Percentiles rank a stretch among this genome's conserved stretches.
These are phyloP conservation scores for Suhomyces tanzawaensis DNA, from an alignment of 805 yeast genomes.

Conservation along the genomic window DNA sequence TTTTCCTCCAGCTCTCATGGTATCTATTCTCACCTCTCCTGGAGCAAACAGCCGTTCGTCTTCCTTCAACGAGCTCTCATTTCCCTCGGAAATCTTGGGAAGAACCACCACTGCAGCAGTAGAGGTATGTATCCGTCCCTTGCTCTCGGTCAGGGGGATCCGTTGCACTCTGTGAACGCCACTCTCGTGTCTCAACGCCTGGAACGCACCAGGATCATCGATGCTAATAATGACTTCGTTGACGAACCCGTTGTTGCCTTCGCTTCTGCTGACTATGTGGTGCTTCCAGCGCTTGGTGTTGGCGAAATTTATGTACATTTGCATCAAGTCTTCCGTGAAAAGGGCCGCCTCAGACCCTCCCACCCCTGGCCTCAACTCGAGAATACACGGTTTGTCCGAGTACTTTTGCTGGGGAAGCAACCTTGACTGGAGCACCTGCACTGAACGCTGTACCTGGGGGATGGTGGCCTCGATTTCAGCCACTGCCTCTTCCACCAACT, in stretches of 20 bases:
- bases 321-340: slow-evolving; percentile 74
- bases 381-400: slow-evolving; percentile 69
- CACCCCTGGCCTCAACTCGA: slow-evolving; percentile 92
- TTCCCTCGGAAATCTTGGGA: slow-evolving; percentile 70
- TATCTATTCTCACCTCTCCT: slow-evolving; percentile 87
- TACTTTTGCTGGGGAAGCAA: slow-evolving; percentile 77
- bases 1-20: slow-evolving; percentile 96
- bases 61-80: slow-evolving; percentile 41
- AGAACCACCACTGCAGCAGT: slow-evolving; percentile 94
- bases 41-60: slow-evolving; percentile 74
- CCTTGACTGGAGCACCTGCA: slow-evolving; percentile 49
- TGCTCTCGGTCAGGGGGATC: slow-evolving; percentile 88
- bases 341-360: slow-evolving; percentile 94
- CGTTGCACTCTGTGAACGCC: slow-evolving; percentile 97
- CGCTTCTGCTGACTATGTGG: slow-evolving; percentile 55
- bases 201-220: slow-evolving; percentile 75
- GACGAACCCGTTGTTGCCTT: slow-evolving; percentile 59
- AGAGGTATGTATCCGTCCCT: slow-evolving; percentile 93
- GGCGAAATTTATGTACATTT: slow-evolving; percentile 79
- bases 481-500: slow-evolving; percentile 54
- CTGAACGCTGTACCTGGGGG: slow-evolving; percentile 44
- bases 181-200: slow-evolving; percentile 73
- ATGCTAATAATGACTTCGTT: slow-evolving; percentile 72
- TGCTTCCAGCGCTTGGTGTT: slow-evolving; percentile 63
- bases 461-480: slow-evolving; percentile 49